phyloP scores from a whole-genome alignment of 2,329 filamentous ascomycete genomes.

The Trichoderma pleuroti region DNA sequence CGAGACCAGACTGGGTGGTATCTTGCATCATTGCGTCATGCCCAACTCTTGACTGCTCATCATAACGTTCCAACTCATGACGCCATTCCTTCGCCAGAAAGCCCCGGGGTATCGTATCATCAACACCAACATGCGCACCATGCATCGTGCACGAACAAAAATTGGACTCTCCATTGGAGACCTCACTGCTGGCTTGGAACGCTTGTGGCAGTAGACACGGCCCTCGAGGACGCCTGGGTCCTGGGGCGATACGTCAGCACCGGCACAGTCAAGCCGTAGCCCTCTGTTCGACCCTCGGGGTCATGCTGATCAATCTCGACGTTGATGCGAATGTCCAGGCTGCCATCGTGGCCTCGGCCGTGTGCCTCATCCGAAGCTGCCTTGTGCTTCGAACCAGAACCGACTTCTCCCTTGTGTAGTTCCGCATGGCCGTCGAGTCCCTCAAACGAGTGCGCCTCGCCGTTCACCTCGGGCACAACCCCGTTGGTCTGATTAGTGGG shows the following conservation, averaged over 20 bases:
- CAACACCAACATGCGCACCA: neutral
- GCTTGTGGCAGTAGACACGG: slow-evolving; percentile 18
- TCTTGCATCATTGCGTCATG: slow-evolving; percentile 1
- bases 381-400: slow-evolving; percentile 73
- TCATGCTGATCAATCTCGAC: slow-evolving; percentile 86
- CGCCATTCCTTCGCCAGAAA: neutral
- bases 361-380: slow-evolving; percentile 60
- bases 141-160: neutral
- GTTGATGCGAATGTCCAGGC: slow-evolving; percentile 78
- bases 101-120: neutral
- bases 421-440: slow-evolving; percentile 65
- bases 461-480: slow-evolving; percentile 24
- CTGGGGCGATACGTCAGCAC: slow-evolving; percentile 46
- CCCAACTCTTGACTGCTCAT: neutral
- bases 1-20: neutral
- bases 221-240: slow-evolving; percentile 24
- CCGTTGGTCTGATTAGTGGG: slow-evolving; percentile 42
- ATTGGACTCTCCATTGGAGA: neutral
- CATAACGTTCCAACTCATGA: neutral
- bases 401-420: slow-evolving; percentile 72
- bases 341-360: slow-evolving; percentile 54
- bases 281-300: slow-evolving; percentile 71
- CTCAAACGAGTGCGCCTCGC: slow-evolving; percentile 29
- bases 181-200: slow-evolving; percentile 8
- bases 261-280: slow-evolving; percentile 86